A percentile compares a stretch with the other conserved stretches of the same genome.
phyloP scores from a whole-genome alignment of 140 eudicot genomes.

The Bidens hawaiensis region DNA sequence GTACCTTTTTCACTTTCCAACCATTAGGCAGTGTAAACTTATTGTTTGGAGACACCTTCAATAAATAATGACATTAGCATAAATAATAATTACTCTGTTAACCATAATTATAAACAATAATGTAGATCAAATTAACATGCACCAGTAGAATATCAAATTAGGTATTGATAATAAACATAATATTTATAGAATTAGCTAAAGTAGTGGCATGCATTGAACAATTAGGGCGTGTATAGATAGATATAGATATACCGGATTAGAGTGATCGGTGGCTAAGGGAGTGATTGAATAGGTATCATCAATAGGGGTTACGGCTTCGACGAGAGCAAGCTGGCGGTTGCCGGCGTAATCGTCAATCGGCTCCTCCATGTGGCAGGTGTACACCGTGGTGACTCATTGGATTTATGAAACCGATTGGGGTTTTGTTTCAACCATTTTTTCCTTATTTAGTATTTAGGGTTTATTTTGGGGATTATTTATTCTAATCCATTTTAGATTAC shows the following conservation, averaged over 20 bases:
- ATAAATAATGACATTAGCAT: conserved; percentile 18
- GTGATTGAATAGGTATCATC: conserved; percentile 19
- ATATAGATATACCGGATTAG: conserved; percentile 6
- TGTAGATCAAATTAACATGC: no score
- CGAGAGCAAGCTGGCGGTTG: conserved; percentile 29
- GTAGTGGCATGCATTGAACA: conserved; percentile 1
- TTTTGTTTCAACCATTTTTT: background rate
- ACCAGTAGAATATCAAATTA: background rate
- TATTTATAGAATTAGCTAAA: background rate
- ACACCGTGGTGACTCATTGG: conserved; percentile 13
- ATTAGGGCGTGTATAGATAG: conserved; percentile 7
- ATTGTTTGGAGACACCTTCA: conserved; percentile 36
- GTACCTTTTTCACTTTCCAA: conserved; percentile 75
- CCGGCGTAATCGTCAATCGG: conserved; percentile 26
- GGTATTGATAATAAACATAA: background rate
- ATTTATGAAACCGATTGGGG: background rate
- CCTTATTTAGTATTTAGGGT: background rate
- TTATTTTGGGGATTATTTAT: conserved; percentile 2
- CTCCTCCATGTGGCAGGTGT: conserved; percentile 22
- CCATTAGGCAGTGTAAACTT: conserved; percentile 60
- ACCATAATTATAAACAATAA: no score
- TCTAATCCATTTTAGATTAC: no score
- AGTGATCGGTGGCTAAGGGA: conserved; percentile 7
- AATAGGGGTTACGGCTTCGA: conserved; percentile 25
- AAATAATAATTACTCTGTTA: background rate